Percentiles rank a stretch among this genome's conserved stretches.
Evolutionary conservation across 257 asterid species (phyloP).

Genomic region (Asclepias syriaca): DNA sequence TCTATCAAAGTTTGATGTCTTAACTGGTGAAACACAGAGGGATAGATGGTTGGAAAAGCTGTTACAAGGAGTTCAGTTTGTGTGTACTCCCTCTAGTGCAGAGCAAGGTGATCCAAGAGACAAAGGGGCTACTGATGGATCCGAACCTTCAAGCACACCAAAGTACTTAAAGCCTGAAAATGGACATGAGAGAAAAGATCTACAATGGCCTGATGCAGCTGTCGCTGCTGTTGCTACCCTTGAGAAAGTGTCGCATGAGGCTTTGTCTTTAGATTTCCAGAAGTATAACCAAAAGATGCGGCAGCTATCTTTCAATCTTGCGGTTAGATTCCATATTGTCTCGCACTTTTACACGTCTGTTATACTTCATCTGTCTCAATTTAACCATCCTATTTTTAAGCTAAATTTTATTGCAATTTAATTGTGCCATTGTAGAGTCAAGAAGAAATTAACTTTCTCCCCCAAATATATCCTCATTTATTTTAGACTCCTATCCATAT

Average conservation of each 20-base stretch:
- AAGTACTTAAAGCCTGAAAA: slow-evolving; percentile 20
- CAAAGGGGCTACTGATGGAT: slow-evolving; percentile 21
- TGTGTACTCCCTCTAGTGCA: slow-evolving; percentile 38
- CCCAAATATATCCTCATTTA: no score
- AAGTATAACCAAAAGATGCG: slow-evolving; percentile 87
- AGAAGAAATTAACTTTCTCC: no score
- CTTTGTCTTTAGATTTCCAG: slow-evolving; percentile 46
- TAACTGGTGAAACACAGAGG: slow-evolving; percentile 64
- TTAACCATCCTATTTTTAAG: no score
- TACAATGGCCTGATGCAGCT: slow-evolving; percentile 68
- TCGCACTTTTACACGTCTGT: slow-evolving; percentile 6
- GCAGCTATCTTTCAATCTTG: slow-evolving; percentile 54
- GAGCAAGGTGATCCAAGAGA: slow-evolving; percentile 38
- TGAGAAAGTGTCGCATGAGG: slow-evolving; percentile 66
- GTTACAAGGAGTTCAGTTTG: slow-evolving; percentile 49
- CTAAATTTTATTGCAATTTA: no score
- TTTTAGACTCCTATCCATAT: no score
- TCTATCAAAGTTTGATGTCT: slow-evolving; percentile 38
- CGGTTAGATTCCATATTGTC: slow-evolving; percentile 34
- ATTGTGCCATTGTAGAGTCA: no score
- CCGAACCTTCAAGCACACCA: slow-evolving; percentile 18
- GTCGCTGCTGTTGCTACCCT: slow-evolving; percentile 55
- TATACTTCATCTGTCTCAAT: no score
- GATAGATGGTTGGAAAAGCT: slow-evolving; percentile 78
- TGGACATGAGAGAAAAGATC: slow-evolving; percentile 36